Evolutionary conservation across 345 rosid genomes (phyloP).

Genomic region (Rubroshorea leprosula): DNA sequence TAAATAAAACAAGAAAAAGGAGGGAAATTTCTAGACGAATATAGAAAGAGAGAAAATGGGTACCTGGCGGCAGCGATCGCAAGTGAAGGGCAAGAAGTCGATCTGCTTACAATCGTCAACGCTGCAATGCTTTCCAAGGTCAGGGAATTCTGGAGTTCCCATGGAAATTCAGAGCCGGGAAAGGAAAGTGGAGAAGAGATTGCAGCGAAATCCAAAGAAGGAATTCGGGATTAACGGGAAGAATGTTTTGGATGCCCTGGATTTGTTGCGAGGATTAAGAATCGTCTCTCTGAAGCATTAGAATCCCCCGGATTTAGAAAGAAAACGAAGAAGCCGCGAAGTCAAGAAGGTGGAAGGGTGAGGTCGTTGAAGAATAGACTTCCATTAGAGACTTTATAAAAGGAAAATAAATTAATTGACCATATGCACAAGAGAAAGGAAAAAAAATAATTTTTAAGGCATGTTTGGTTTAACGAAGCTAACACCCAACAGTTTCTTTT

Average conservation of each 20-base stretch:
- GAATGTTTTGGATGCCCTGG: background rate
- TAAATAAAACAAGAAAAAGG: background rate
- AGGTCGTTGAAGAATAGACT: background rate
- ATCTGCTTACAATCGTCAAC: slow-evolving; percentile 74
- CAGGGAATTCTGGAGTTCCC: slow-evolving; percentile 99
- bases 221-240: too few relatives aligned
- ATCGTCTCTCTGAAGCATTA: background rate
- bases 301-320: background rate
- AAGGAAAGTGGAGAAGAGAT: background rate
- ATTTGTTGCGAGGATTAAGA: background rate
- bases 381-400: too few relatives aligned
- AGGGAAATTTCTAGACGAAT: background rate
- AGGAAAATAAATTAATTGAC: too few relatives aligned
- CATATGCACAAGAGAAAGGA: too few relatives aligned
- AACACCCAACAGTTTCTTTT: too few relatives aligned
- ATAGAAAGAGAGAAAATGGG: slow-evolving; percentile 3
- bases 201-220: background rate
- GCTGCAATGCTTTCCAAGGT: slow-evolving; percentile 91
- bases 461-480: too few relatives aligned
- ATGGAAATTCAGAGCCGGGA: slow-evolving; percentile 23
- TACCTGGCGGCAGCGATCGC: slow-evolving; percentile 86
- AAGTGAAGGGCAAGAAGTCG: slow-evolving; percentile 95
- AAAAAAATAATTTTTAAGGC: too few relatives aligned
- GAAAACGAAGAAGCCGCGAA: background rate
- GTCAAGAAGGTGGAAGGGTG: background rate